A percentile compares a stretch with the other conserved stretches of the same genome.
These are phyloP conservation scores for Calonectria honghensis DNA, from an alignment of 2,329 filamentous ascomycete genomes.

Conservation along the genomic window DNA sequence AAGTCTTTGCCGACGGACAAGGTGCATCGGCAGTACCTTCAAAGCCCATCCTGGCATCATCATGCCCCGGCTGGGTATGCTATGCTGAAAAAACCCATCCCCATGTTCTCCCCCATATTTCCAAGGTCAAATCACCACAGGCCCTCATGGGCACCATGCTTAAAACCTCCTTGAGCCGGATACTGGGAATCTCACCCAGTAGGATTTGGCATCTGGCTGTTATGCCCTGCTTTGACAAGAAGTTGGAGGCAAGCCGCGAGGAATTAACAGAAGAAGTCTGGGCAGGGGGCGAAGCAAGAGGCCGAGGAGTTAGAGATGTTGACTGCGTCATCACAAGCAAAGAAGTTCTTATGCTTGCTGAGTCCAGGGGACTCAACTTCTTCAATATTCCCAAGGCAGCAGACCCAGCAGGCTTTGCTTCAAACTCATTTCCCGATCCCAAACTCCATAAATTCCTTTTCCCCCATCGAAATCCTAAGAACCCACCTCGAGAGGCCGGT, in stretches of 20 bases:
- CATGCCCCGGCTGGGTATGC: constrained; percentile 98
- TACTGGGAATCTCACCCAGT: constrained; percentile 82
- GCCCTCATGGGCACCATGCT: constrained; percentile 92
- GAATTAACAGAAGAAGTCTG: constrained; percentile 91
- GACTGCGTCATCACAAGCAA: constrained; percentile 99
- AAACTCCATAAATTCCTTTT: constrained; percentile 85
- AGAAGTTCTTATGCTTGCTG: constrained; percentile 92
- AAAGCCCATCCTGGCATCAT: constrained; percentile 86
- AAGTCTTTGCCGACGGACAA: constrained; percentile 70
- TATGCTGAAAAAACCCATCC: constrained; percentile 99
- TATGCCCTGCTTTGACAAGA: constrained; percentile 99
- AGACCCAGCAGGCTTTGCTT: constrained; percentile 65
- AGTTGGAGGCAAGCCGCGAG: constrained; percentile 94
- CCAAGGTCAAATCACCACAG: constrained; percentile 93
- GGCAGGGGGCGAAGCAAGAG: constrained; percentile 70
- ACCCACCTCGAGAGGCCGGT: constrained; percentile 76
- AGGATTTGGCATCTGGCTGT: constrained; percentile 95
- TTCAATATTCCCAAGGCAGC: constrained; percentile 79
- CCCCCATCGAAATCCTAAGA: constrained; percentile 66
- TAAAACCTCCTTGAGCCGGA: constrained; percentile 87
- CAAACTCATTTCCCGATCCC: constrained; percentile 82
- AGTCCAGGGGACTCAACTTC: constrained; percentile 86
- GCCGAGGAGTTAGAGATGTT: constrained; percentile 84
- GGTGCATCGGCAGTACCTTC: constrained; percentile 48
- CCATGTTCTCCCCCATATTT: constrained; percentile 92